phyloP scores from a whole-genome alignment of 805 yeast species.

The Candida patagonica region DNA sequence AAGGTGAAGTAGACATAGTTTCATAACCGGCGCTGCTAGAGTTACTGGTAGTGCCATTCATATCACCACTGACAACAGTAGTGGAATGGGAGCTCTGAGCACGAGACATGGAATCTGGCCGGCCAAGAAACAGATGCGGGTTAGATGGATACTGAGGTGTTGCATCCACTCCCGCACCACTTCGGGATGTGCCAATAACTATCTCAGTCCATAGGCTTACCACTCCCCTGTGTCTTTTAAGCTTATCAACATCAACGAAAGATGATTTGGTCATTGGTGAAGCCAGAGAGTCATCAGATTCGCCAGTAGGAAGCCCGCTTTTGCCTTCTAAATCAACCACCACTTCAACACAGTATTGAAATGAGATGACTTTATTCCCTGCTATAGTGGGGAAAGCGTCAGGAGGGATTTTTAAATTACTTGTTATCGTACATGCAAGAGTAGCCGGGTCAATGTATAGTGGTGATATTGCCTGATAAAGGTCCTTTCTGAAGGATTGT shows the following conservation, averaged over 20 bases:
- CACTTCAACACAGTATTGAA: conserved; percentile 79
- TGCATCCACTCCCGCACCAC: too few species aligned
- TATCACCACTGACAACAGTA: background rate
- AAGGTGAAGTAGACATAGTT: background rate
- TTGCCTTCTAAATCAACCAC: conserved; percentile 70
- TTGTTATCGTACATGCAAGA: conserved; percentile 45
- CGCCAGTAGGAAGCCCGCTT: conserved; percentile 24
- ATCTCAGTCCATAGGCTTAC: conserved; percentile 75
- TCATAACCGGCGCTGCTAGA: background rate
- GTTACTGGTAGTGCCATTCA: background rate
- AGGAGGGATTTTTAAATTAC: conserved; percentile 64
- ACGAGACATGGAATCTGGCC: background rate
- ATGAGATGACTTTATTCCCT: conserved; percentile 61
- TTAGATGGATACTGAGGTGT: background rate
- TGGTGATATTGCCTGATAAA: conserved; percentile 69
- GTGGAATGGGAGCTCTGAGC: background rate
- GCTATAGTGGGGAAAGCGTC: conserved; percentile 81
- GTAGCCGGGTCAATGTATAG: conserved; percentile 65
- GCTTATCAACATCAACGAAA: conserved; percentile 70
- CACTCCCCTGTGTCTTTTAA: conserved; percentile 68
- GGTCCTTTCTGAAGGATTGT: conserved; percentile 68
- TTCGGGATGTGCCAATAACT: conserved; percentile 57
- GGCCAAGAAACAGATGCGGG: background rate
- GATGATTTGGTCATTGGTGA: background rate
- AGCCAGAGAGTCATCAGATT: conserved; percentile 8